phyloP scores from a whole-genome alignment of 2,329 filamentous ascomycete species.

The Corynespora cassiicola region DNA sequence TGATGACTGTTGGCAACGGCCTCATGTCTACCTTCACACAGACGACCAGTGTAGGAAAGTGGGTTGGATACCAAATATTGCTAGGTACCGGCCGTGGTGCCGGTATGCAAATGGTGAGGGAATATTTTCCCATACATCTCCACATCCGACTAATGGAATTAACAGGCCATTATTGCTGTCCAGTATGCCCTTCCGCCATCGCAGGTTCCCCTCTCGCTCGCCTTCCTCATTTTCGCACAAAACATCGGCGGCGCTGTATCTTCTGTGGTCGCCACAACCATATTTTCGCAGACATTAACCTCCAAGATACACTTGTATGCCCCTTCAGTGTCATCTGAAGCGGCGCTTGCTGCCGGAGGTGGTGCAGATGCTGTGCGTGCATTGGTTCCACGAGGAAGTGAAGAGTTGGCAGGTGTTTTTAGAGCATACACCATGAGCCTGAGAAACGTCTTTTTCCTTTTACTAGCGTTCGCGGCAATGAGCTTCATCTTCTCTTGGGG shows the following conservation, averaged over 20 bases:
- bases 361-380: constrained; percentile 27
- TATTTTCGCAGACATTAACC: constrained; percentile 31
- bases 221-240: constrained; percentile 45
- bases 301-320: constrained; percentile 22
- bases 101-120: constrained; percentile 32
- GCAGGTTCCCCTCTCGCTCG: constrained; percentile 38
- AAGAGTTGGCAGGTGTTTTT: constrained; percentile 27
- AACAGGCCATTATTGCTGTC: constrained; percentile 35
- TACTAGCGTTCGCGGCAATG: constrained; percentile 18
- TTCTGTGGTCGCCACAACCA: constrained; percentile 34
- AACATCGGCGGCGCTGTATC: constrained; percentile 40
- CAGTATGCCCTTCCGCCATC: constrained; percentile 33
- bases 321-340: constrained; percentile 27
- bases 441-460: constrained; percentile 31
- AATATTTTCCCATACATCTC: background rate
- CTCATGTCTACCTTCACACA: constrained; percentile 48
- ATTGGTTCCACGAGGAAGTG: constrained; percentile 20
- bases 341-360: constrained; percentile 29
- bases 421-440: constrained; percentile 29
- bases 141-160: background rate
- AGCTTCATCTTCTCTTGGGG: constrained; percentile 20
- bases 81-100: constrained; percentile 30
- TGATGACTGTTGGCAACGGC: constrained; percentile 49
- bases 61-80: constrained; percentile 37
- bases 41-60: constrained; percentile 32